phyloP scores from a whole-genome alignment of 129 eudicot genomes.

The Escallonia rubra region DNA sequence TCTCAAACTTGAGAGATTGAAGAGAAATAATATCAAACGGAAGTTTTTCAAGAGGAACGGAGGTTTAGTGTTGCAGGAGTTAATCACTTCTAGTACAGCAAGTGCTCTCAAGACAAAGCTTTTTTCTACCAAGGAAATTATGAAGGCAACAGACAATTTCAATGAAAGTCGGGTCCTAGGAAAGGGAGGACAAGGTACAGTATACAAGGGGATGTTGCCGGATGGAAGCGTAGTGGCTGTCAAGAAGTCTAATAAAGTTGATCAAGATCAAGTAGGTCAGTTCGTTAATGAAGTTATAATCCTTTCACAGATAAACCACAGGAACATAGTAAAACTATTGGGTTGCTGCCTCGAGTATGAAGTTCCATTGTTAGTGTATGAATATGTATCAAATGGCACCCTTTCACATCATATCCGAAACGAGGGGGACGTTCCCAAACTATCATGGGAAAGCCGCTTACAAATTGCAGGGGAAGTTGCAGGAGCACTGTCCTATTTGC shows the following conservation, averaged over 20 bases:
- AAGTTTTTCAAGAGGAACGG: neutral
- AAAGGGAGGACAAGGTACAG: conserved; percentile 18
- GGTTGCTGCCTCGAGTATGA: conserved; percentile 16
- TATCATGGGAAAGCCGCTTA: conserved; percentile 4
- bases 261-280: neutral
- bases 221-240: conserved; percentile 4
- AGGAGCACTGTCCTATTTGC: conserved; percentile 14
- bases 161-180: conserved; percentile 11
- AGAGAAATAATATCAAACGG: neutral
- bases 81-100: neutral
- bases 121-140: conserved; percentile 13
- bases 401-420: conserved; percentile 3
- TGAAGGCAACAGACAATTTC: conserved; percentile 12
- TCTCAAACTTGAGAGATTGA: neutral
- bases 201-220: conserved; percentile 15
- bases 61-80: neutral
- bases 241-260: conserved; percentile 5
- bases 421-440: neutral
- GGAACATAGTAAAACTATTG: conserved; percentile 11
- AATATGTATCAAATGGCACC: conserved; percentile 11
- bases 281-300: conserved; percentile 20
- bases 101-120: conserved; percentile 3
- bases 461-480: conserved; percentile 7
- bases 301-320: conserved; percentile 16
- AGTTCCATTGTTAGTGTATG: conserved; percentile 15